These are phyloP conservation scores for Eleusine coracana DNA, from an alignment of 176 grass and related monocot genomes.

Conservation along the genomic window DNA sequence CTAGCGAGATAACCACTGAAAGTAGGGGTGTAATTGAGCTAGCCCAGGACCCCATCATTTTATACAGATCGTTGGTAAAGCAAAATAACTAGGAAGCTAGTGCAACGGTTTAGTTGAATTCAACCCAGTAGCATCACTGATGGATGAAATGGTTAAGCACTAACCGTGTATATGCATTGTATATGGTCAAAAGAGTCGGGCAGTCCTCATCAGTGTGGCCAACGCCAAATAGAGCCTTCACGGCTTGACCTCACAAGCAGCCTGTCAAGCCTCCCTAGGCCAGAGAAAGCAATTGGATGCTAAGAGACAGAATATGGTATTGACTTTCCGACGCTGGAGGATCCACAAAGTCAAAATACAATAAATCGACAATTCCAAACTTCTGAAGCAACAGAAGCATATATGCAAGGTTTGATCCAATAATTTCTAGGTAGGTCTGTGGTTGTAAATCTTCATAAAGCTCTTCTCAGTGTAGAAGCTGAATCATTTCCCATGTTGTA, in stretches of 20 bases:
- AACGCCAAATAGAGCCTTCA: conserved; percentile 82
- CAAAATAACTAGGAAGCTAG: not conserved
- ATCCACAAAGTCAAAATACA: no score
- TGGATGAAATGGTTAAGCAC: conserved; percentile 13
- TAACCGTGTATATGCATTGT: conserved; percentile 92
- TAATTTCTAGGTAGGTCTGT: no score
- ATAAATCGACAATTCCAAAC: no score
- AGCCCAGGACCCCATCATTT: not conserved
- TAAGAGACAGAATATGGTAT: conserved; percentile 88
- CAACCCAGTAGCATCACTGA: not conserved
- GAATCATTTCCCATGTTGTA: no score
- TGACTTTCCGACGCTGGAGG: conserved; percentile 13
- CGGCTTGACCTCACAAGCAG: conserved; percentile 85
- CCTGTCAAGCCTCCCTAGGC: conserved; percentile 94
- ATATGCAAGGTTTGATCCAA: no score
- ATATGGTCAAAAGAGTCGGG: conserved; percentile 84
- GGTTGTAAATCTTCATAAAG: no score
- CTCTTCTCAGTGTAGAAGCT: no score
- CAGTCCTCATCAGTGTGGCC: conserved; percentile 85
- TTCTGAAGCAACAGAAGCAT: no score
- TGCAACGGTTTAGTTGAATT: not conserved
- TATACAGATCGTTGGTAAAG: no score
- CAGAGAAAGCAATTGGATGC: conserved; percentile 95
- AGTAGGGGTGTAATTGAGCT: no score
- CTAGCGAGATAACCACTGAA: no score